Conservation (phyloP, 345 rosid genomes). For the Noccaea bulbosa region DNA sequence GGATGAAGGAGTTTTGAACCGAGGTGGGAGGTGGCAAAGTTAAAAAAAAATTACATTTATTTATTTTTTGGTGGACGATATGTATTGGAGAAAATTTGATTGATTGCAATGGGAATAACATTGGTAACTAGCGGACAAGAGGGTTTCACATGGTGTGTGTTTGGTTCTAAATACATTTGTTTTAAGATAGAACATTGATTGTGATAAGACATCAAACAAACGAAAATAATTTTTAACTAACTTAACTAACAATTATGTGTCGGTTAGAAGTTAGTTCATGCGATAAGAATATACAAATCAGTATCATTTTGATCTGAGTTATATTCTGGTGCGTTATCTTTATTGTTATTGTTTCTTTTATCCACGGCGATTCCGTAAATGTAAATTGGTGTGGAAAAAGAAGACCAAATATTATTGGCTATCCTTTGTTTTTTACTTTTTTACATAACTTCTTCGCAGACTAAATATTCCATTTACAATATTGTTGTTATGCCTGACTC, state of each 20-base stretch:
- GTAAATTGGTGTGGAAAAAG: background rate
- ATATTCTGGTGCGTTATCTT: background rate
- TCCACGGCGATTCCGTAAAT: background rate
- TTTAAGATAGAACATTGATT: background rate
- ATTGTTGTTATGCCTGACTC: no score
- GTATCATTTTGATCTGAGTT: background rate
- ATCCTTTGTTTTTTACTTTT: no score
- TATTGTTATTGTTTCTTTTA: background rate
- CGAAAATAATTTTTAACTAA: slow-evolving; percentile 19
- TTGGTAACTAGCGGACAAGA: slow-evolving; percentile 36
- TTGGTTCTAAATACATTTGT: slow-evolving; percentile 11
- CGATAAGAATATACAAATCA: background rate
- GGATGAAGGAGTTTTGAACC: slow-evolving; percentile 5
- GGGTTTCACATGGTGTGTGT: slow-evolving; percentile 32
- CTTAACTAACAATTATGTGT: slow-evolving; percentile 1
- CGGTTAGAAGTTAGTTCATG: slow-evolving; percentile 6
- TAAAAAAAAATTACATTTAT: background rate
- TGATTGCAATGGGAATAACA: slow-evolving; percentile 35
- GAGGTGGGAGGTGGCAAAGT: slow-evolving; percentile 13
- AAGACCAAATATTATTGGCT: no score
- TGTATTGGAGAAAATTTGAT: slow-evolving; percentile 13
- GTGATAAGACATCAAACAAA: slow-evolving; percentile 4
- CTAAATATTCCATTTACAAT: no score
- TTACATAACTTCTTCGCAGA: no score
- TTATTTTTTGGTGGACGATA: slow-evolving; percentile 5